phyloP scores from a whole-genome alignment of 305 asterid genomes.

The Coffea humblotiana region DNA sequence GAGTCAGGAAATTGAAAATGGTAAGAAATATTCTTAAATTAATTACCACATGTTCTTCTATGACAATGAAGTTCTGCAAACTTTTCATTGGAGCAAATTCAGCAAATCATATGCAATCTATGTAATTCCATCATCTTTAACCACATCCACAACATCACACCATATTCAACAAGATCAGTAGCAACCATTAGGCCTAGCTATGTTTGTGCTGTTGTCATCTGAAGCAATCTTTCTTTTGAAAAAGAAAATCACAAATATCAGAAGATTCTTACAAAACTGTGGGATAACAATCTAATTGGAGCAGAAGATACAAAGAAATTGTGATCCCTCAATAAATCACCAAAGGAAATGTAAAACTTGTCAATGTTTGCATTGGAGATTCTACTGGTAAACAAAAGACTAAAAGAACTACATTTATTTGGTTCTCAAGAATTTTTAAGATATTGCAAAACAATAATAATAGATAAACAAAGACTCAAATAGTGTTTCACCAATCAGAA shows the following conservation, averaged over 20 bases:
- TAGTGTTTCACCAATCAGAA: neutral
- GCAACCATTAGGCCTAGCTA: neutral
- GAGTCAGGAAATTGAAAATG: neutral
- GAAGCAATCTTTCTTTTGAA: neutral
- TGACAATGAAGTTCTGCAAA: neutral
- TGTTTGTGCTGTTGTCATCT: neutral
- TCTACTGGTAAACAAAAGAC: neutral
- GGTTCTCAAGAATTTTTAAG: neutral
- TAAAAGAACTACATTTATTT: neutral
- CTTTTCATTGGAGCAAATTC: neutral
- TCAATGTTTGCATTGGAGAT: neutral
- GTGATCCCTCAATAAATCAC: neutral
- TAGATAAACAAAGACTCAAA: neutral
- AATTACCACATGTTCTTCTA: neutral
- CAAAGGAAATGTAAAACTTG: neutral
- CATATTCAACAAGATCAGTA: neutral
- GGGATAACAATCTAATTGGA: neutral
- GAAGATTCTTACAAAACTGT: neutral
- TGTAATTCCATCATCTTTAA: neutral
- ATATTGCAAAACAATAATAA: no score
- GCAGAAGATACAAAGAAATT: neutral
- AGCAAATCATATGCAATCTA: neutral
- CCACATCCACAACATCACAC: neutral
- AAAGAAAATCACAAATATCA: neutral
- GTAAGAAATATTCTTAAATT: neutral